Conservation (phyloP, 2,329 filamentous ascomycete species). For the Apiospora marii region DNA sequence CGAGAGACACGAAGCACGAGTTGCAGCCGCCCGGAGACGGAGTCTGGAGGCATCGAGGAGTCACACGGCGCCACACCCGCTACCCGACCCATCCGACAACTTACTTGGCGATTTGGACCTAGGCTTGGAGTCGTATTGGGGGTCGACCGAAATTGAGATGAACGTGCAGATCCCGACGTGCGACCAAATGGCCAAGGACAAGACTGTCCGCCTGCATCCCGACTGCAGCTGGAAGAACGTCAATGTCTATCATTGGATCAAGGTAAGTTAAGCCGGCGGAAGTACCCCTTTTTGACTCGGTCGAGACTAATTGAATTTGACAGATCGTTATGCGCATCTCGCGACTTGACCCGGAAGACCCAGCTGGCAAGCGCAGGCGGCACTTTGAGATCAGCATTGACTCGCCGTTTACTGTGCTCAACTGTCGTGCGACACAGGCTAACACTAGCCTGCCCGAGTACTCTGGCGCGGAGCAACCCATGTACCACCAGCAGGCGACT, state of each 20-base stretch:
- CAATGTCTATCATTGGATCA: conserved; percentile 96
- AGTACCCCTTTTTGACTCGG: not conserved
- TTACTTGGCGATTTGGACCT: conserved; percentile 81
- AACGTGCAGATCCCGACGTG: conserved; percentile 92
- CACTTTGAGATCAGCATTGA: conserved; percentile 98
- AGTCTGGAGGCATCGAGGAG: conserved; percentile 60
- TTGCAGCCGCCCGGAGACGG: conserved; percentile 56
- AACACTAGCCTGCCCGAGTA: conserved; percentile 90
- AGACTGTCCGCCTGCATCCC: conserved; percentile 73
- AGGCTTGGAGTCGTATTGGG: conserved; percentile 75
- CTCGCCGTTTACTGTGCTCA: conserved; percentile 91
- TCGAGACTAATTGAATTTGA: not conserved
- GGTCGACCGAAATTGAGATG: conserved; percentile 93
- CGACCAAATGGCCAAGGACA: conserved; percentile 81
- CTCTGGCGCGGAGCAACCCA: conserved; percentile 60
- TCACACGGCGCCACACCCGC: conserved; percentile 47
- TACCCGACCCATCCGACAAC: conserved; percentile 69
- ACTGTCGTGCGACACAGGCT: conserved; percentile 89
- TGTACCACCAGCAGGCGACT: conserved; percentile 55
- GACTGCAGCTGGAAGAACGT: conserved; percentile 95
- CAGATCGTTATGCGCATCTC: conserved; percentile 94
- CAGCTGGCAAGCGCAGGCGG: conserved; percentile 73
- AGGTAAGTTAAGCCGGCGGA: conserved; percentile 61
- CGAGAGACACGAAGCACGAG: conserved; percentile 56
- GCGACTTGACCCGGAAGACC: conserved; percentile 79